Conservation (phyloP, 371 early-diverging fungal genomes). For the Mortierella sp. region DNA sequence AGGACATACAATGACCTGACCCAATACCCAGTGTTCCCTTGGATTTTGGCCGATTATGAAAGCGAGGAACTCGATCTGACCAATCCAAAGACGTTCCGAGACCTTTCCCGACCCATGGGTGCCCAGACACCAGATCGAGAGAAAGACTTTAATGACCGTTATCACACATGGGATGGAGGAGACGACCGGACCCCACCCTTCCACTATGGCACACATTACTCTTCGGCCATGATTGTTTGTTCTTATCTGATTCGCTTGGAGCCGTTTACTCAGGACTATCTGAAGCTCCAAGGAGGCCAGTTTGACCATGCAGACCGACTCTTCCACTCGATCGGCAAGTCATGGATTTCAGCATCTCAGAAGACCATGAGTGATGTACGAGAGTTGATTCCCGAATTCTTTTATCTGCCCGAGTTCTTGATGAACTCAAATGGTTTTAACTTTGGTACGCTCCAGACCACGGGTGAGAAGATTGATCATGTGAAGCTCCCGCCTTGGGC, state of each 20-base stretch:
- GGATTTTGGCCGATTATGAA: slow-evolving; percentile 78
- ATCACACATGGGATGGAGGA: slow-evolving; percentile 65
- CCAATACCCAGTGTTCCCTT: slow-evolving; percentile 80
- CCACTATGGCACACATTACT: slow-evolving; percentile 93
- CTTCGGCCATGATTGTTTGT: slow-evolving; percentile 86
- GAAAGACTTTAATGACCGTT: slow-evolving; percentile 64
- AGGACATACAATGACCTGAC: slow-evolving; percentile 75
- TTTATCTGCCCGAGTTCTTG: slow-evolving; percentile 88
- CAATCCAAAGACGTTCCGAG: slow-evolving; percentile 79
- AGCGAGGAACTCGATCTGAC: slow-evolving; percentile 75
- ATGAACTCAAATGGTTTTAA: slow-evolving; percentile 87
- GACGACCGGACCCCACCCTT: slow-evolving; percentile 77
- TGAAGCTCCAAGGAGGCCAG: slow-evolving; percentile 85
- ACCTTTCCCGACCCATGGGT: slow-evolving; percentile 88
- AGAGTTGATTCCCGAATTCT: slow-evolving; percentile 92
- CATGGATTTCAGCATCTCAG: slow-evolving; percentile 75
- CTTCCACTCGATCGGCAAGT: slow-evolving; percentile 73
- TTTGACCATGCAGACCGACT: slow-evolving; percentile 88
- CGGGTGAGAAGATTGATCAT: slow-evolving; percentile 79
- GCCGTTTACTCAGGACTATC: slow-evolving; percentile 84
- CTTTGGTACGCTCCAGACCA: slow-evolving; percentile 76
- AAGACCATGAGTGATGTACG: slow-evolving; percentile 86
- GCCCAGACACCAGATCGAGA: slow-evolving; percentile 77
- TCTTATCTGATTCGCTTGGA: slow-evolving; percentile 87
- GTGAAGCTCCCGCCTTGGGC: slow-evolving; percentile 91